A percentile compares a stretch with the other conserved stretches of the same genome.
Conservation (phyloP, 768 basidiomycete species). For the Gymnopilus dilepis region DNA sequence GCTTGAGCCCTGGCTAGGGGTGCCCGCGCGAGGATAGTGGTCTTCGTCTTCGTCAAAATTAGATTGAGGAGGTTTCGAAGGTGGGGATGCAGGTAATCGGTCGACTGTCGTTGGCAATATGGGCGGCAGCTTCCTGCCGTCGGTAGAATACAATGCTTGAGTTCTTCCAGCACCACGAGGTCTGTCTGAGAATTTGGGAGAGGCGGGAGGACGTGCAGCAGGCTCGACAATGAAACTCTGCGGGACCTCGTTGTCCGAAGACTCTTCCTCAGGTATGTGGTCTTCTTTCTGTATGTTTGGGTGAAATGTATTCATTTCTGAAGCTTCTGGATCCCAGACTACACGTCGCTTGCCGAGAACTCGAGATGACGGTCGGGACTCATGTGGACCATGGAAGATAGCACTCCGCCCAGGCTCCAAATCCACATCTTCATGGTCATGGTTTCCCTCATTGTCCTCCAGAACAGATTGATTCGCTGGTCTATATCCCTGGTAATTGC, state of each 20-base stretch:
- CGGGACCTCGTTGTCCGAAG: conserved; percentile 84
- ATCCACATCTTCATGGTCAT: conserved; percentile 55
- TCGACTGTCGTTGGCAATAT: conserved; percentile 30
- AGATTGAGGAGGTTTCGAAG: conserved; percentile 50
- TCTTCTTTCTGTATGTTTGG: conserved; percentile 79
- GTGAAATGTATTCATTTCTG: conserved; percentile 62
- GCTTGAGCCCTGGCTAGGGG: conserved; percentile 34
- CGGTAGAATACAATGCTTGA: conserved; percentile 57
- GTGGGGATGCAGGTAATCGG: conserved; percentile 42
- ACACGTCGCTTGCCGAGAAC: conserved; percentile 56
- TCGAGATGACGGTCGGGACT: conserved; percentile 35
- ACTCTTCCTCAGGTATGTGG: conserved; percentile 59
- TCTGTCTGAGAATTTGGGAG: conserved; percentile 32
- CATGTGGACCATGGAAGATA: conserved; percentile 37
- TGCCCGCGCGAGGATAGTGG: conserved; percentile 21
- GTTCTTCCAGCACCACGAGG: conserved; percentile 36
- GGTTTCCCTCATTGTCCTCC: conserved; percentile 72
- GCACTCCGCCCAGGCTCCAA: conserved; percentile 65
- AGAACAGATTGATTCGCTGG: conserved; percentile 73
- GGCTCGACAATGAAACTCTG: conserved; percentile 88
- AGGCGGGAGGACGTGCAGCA: conserved; percentile 43
- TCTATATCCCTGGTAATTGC: conserved; percentile 74
- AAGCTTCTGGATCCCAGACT: conserved; percentile 60
- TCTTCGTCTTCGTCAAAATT: conserved; percentile 43
- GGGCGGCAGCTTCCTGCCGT: conserved; percentile 35